Base-by-base conservation (phyloP, 2,329 filamentous ascomycete genomes). In the Dactylellina parvicollis region DNA sequence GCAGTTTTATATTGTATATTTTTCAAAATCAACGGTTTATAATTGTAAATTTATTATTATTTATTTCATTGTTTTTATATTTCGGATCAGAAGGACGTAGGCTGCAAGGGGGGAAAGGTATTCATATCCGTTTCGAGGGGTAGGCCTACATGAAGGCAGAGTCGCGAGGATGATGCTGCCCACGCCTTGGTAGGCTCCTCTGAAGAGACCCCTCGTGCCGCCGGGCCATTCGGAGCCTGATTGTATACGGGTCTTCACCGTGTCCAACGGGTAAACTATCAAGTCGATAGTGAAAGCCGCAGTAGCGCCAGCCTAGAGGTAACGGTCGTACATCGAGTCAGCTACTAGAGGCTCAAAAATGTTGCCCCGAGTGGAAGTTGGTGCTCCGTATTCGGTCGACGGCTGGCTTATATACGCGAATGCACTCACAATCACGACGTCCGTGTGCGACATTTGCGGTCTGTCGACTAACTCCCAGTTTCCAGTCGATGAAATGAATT, bases 241-340 rank as follows among this genome's bases (percentile, higher is more conserved):
- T 80, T 96, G 92, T 50, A 92, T 85, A 8, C 92, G 87, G 5
- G 92, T 96, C 80, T 96, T 96, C 78, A 96, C 84, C 0, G 92
- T 97, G 79, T 96, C 93, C 14, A 96, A 84, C 0, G 92, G 93
- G 78, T 95, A 96, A 34, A 96, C 87, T 14, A 96, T 83, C 52
- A 96, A 83, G 80, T 96, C 92, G 65, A 96, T 90, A 0, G 90
- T 89, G 79, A 96, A 92, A 24, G 92, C 93, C 75, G 92, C 92
- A 60, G 90, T 85, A 60, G 92, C 92, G 64, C 92, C 92, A 49
- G 92, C 92, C 91, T 95, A 61, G 0, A 20, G 8, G 7, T n/a
- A 36, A 22, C 14, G 12, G n/a, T n/a, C 5, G 4, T n/a, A 30
- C 7, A 30, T 52, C 7, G n/a, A 44, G 12, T 20, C 12, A 44